phyloP scores from a whole-genome alignment of 1,284 basidiomycete species.

The Macrocybe sp. region DNA sequence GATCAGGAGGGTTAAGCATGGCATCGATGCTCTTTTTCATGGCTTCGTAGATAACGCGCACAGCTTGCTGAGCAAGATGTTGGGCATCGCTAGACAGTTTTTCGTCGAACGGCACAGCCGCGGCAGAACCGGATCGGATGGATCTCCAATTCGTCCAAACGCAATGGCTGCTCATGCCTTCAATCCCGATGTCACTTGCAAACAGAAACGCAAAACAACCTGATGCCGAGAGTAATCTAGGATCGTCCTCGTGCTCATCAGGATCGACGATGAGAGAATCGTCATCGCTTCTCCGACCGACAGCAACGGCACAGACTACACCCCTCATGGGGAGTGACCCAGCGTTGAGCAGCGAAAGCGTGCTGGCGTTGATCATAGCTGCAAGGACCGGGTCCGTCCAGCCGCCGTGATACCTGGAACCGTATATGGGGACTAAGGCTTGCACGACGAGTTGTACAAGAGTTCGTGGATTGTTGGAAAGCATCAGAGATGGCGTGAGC shows the following conservation, averaged over 20 bases:
- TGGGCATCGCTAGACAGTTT: constrained; percentile 38
- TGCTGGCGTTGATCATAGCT: constrained; percentile 63
- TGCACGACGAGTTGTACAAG: constrained; percentile 70
- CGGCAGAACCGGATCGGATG: constrained; percentile 17
- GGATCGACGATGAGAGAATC: constrained; percentile 48
- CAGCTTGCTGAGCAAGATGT: constrained; percentile 41
- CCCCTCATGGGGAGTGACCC: constrained; percentile 68
- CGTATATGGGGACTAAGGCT: constrained; percentile 34
- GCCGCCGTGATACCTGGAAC: constrained; percentile 2
- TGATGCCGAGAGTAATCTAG: constrained; percentile 33
- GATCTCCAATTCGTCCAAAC: constrained; percentile 55
- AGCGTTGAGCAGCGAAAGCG: constrained; percentile 60
- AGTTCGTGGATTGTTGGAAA: constrained; percentile 61
- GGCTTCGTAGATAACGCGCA: constrained; percentile 37
- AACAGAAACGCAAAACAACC: constrained; percentile 62
- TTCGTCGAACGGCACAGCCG: constrained; percentile 28
- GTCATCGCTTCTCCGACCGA: constrained; percentile 34
- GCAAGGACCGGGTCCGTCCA: constrained; percentile 32
- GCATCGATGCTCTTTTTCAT: constrained; percentile 39
- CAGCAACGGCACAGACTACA: constrained; percentile 59
- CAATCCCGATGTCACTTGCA: constrained; percentile 19
- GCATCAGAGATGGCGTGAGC: constrained; percentile 54
- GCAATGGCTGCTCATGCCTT: constrained; percentile 20
- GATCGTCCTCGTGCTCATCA: constrained; percentile 41
- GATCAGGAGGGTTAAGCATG: constrained; percentile 10